Base-by-base conservation (phyloP, 164 flowering plant genomes). In the Sextonia rubra region DNA sequence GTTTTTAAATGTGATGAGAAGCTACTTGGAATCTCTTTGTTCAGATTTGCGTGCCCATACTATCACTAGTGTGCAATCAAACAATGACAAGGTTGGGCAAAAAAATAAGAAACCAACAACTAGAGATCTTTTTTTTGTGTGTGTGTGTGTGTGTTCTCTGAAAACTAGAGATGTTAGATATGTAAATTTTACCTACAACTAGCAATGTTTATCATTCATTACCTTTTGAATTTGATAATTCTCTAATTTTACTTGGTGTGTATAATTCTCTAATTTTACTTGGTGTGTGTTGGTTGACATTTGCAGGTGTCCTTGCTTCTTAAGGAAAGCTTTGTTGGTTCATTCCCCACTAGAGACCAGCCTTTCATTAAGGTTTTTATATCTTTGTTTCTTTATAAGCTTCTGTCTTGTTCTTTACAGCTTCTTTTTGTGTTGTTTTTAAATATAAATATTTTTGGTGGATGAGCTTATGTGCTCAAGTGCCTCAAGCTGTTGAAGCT, bases 321-420 rank as follows among this genome's bases (percentile, higher is more conserved):
- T 11, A 95, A 92, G 76, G 99, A 95, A 74, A 95, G 96, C 79
- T 95, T 85, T 74, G 80, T 95, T 66, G 96, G 90, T 76, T 92
- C 99, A 44, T 95, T 95, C 79, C 83, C 95, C 62, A 49, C 47
- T 66, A 83, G 79, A 77, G 97, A 92, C 80, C 85, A 79, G 60
- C 80, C 93, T 71, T 95, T 95, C 77, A 71, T 95, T 47, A 91
- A 90, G 97, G 98, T 92, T 60, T 25, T 27, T 20, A 63, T 72
- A 25, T 25, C n/a, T 20, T 69, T 69, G 47, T 25, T 12, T 48
- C 7, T 25, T 20, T 58, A 22, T 61, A 17, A 27, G 2, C 24
- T 61, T 12, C 3, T 61, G 14, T 7, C 64, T 58, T n/a, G 61
- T 61, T 61, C 64, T 61, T 25, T 14, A 9, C 14, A 27, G 25